Evolutionary conservation across 1,139 yeast species (phyloP).

Genomic region (Yamadazyma membranifaciens): DNA sequence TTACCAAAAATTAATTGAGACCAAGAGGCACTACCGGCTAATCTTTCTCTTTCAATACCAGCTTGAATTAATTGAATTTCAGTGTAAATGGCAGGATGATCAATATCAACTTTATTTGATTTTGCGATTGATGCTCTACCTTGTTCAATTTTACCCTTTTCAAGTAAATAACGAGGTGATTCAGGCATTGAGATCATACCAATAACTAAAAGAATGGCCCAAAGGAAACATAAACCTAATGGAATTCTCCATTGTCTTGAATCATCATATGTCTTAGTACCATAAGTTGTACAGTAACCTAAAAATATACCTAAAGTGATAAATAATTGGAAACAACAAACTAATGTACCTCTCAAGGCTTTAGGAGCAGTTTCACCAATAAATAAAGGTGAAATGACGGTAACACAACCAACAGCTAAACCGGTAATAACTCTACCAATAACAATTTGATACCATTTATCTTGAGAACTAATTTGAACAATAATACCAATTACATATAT

Average conservation of each 20-base stretch:
- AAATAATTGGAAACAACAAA: constrained; percentile 66
- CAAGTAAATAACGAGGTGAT: constrained; percentile 54
- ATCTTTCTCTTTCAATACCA: constrained; percentile 61
- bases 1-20: constrained; percentile 60
- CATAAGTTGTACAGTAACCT: constrained; percentile 67
- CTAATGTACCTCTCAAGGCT: constrained; percentile 68
- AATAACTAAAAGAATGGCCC: constrained; percentile 49
- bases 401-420: constrained; percentile 66
- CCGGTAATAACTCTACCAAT: constrained; percentile 70
- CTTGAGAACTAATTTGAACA: constrained; percentile 37
- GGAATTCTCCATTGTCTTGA: constrained; percentile 68
- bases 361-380: constrained; percentile 72
- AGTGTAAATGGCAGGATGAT: constrained; percentile 53
- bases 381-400: constrained; percentile 66
- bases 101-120: constrained; percentile 58
- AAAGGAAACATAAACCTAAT: constrained; percentile 56
- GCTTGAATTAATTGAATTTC: constrained; percentile 63
- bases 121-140: constrained; percentile 55
- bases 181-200: constrained; percentile 67
- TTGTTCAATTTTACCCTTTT: constrained; percentile 38
- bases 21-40: constrained; percentile 71
- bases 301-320: constrained; percentile 68
- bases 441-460: constrained; percentile 51
- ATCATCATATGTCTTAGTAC: constrained; percentile 50
- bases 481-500: constrained; percentile 50